These are phyloP conservation scores for Anisodus acutangulus DNA, from an alignment of 257 asterid species.

Conservation along the genomic window DNA sequence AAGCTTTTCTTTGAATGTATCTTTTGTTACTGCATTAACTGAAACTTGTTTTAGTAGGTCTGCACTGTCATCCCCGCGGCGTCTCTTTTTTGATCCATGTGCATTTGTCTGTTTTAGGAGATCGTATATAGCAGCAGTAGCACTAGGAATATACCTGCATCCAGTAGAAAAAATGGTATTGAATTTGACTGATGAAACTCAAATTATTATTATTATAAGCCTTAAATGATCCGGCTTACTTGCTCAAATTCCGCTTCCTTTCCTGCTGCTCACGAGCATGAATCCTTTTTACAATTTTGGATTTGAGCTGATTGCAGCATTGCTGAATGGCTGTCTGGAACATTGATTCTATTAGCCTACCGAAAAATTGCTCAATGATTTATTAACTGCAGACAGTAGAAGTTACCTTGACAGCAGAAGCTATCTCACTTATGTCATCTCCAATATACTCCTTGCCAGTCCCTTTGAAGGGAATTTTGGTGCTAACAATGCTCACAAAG, in stretches of 20 bases:
- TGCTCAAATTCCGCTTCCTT: conserved; percentile 85
- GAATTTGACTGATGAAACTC: conserved; percentile 26
- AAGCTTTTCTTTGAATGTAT: conserved; percentile 72
- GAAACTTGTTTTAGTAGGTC: conserved; percentile 75
- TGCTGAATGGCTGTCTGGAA: conserved; percentile 81
- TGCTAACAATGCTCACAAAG: conserved; percentile 92
- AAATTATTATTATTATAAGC: conserved; percentile 30
- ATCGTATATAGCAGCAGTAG: conserved; percentile 71
- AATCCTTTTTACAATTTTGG: conserved; percentile 82
- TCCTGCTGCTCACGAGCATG: conserved; percentile 99
- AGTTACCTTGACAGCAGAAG: conserved; percentile 86
- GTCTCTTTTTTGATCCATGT: conserved; percentile 66
- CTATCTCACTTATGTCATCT: conserved; percentile 92
- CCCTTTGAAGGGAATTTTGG: conserved; percentile 92
- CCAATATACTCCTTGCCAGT: conserved; percentile 96
- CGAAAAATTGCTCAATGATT: conserved; percentile 15
- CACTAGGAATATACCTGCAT: conserved; percentile 81
- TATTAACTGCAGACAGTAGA: background rate
- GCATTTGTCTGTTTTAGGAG: conserved; percentile 60
- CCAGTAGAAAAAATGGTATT: conserved; percentile 31
- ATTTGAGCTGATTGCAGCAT: conserved; percentile 76
- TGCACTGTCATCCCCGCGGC: conserved; percentile 56
- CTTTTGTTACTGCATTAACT: conserved; percentile 52
- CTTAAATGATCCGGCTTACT: conserved; percentile 48
- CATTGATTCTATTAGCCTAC: conserved; percentile 35